Evolutionary conservation across 257 asterid genomes (phyloP), one percentile per base, ranked within the genome.

Genomic region (Solanum appendiculatum): DNA sequence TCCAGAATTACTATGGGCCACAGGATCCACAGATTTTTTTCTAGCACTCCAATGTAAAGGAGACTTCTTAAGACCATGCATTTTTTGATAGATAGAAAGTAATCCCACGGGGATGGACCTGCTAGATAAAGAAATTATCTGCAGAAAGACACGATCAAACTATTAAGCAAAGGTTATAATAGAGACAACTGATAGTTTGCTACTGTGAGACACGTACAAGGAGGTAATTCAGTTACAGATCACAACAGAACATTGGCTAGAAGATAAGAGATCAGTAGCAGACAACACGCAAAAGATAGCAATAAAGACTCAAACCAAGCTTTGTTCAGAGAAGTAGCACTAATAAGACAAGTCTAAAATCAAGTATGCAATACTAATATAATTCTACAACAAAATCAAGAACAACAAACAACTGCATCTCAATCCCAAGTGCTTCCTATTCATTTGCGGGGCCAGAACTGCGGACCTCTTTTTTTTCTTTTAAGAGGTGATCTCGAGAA

Each of bases 21-120:
- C 66, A 31, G 90, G 83, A 66, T 90, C 90, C 37, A 77, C 86
- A 13, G 95, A 89, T 34, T 87, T 86, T 87, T 92, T 93, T 83
- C 89, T 95, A 86, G 94, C 86, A 56, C 90, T 87, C 91, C 89
- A 86, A 58, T 87, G 90, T 69, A 93, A 46, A n/a, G 97, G 95
- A 88, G 94, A 93, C 87, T 92, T 97, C 92, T 88, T 96, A 51
- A 85, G 91, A 89, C 94, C 93, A 85, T 89, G 91, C 98, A 96
- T 96, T 87, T 89, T 91, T 91, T 86, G 85, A 37, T 39, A 86
- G 44, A 31, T 81, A 81, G 27, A 20, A 81, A 48, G 68, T 58
- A 81, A 46, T 31, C 25, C 40, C 40, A 81, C 31, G 4, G 46
- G 44, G 68, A 46, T 20, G 68, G 85, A 20, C 68, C 44, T 81